Evolutionary conservation across 2,329 filamentous ascomycete species (phyloP).

Genomic region (Pyrenochaeta sp.): DNA sequence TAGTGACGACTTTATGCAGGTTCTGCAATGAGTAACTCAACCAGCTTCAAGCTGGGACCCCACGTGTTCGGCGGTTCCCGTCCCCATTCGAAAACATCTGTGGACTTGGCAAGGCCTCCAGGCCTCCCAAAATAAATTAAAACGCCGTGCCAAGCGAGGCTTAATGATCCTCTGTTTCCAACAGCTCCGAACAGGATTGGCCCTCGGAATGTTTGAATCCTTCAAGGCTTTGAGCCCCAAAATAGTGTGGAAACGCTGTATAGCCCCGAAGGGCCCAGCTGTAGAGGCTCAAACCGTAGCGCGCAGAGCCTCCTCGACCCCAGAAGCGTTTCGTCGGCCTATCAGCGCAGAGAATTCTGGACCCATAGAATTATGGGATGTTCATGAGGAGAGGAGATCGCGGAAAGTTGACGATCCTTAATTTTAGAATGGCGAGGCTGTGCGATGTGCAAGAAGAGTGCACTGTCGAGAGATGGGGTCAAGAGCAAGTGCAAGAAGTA

Average conservation of each 20-base stretch:
- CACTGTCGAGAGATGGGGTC: neutral
- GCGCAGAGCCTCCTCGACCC: too few species aligned
- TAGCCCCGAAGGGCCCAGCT: neutral
- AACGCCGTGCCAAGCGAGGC: neutral
- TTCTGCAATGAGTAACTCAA: too few species aligned
- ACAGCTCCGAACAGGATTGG: neutral
- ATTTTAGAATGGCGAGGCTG: neutral
- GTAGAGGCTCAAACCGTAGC: neutral
- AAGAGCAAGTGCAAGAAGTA: neutral
- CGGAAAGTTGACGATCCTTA: neutral
- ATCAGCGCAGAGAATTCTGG: neutral
- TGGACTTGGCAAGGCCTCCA: neutral
- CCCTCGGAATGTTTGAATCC: neutral
- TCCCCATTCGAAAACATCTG: neutral
- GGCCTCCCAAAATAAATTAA: neutral
- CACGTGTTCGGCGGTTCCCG: too few species aligned
- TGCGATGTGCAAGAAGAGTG: neutral
- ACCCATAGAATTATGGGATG: neutral
- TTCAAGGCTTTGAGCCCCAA: neutral
- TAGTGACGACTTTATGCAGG: too few species aligned
- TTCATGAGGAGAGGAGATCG: too few species aligned
- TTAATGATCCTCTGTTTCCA: too few species aligned
- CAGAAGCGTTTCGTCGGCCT: neutral
- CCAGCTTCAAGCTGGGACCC: too few species aligned
- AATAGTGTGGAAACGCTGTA: neutral